Evolutionary conservation across 192 early-diverging fungal genomes (phyloP).

Genomic region (Gamsiella multidivaricata): DNA sequence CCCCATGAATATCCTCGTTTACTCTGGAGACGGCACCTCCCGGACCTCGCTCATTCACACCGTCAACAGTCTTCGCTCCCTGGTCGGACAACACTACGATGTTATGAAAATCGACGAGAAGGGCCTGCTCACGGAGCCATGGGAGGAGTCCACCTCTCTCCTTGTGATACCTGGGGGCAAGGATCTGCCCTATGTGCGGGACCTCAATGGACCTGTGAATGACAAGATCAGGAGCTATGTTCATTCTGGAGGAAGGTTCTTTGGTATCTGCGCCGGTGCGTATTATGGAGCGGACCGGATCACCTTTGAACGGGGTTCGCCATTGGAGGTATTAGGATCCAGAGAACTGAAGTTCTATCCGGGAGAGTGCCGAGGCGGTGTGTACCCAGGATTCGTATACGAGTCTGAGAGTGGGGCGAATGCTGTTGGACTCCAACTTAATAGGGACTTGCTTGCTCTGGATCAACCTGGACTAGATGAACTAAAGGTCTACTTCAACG

Average conservation of each 20-base stretch:
- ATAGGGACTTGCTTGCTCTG: conserved; percentile 1
- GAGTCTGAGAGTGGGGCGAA: conserved; percentile 55
- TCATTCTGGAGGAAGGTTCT: conserved; percentile 80
- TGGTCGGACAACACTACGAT: conserved; percentile 88
- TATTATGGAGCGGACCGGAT: conserved; percentile 81
- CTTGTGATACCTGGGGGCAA: conserved; percentile 92
- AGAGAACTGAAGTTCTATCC: conserved; percentile 79
- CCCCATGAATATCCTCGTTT: conserved; percentile 85
- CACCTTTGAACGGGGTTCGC: conserved; percentile 80
- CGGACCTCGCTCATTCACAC: conserved; percentile 70
- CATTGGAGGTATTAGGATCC: conserved; percentile 75
- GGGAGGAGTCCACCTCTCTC: conserved; percentile 87
- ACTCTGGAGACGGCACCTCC: conserved; percentile 83
- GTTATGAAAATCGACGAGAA: conserved; percentile 84
- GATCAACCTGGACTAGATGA: conserved; percentile 28
- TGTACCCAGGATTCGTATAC: conserved; percentile 87
- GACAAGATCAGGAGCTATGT: conserved; percentile 75
- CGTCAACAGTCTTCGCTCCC: conserved; percentile 73
- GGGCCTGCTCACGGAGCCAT: conserved; percentile 80
- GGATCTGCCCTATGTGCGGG: conserved; percentile 82
- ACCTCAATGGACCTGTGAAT: conserved; percentile 75
- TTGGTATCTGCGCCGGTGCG: conserved; percentile 92
- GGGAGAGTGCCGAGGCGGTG: conserved; percentile 77
- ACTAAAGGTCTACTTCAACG: conserved; percentile 73
- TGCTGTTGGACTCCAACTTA: conserved; percentile 16